A percentile compares a stretch with the other conserved stretches of the same genome.
Conservation (phyloP, 2,329 filamentous ascomycete species). For the Colletotrichum sp. region DNA sequence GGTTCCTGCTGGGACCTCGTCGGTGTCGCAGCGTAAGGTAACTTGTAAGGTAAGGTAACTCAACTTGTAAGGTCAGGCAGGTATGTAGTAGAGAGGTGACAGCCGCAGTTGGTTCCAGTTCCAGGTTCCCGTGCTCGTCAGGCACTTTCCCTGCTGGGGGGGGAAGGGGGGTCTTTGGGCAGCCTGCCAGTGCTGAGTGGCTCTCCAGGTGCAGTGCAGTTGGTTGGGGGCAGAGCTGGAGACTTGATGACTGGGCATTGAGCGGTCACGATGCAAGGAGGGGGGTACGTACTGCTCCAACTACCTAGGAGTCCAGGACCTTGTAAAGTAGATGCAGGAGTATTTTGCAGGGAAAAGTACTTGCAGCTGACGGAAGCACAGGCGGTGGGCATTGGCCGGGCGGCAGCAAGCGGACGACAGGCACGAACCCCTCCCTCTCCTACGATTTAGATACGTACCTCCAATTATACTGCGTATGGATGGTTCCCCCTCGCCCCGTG, state of each 20-base stretch:
- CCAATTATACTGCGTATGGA: not conserved
- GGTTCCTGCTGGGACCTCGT: not conserved
- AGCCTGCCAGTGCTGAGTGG: not conserved
- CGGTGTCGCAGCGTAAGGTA: not conserved
- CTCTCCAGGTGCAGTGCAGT: not conserved
- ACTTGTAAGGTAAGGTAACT: not conserved
- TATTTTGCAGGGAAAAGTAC: not conserved
- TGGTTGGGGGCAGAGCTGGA: not conserved
- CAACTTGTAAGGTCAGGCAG: not conserved
- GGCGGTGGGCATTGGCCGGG: not conserved
- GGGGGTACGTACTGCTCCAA: not conserved
- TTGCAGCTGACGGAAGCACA: not conserved
- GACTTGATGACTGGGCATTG: not conserved
- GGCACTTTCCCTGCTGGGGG: slow-evolving; percentile 8
- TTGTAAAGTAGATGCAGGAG: not conserved
- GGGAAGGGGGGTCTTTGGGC: not conserved
- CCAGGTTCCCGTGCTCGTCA: slow-evolving; percentile 1
- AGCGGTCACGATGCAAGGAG: not conserved
- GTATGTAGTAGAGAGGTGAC: not conserved
- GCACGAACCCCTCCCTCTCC: not conserved
- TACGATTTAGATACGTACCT: not conserved
- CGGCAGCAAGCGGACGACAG: not conserved
- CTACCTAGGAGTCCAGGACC: not conserved
- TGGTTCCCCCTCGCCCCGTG: not conserved
- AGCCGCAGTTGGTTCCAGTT: slow-evolving; percentile 4